Evolutionary conservation across 805 yeast genomes (phyloP).

Genomic region (Kluyveromyces nonfermentans): DNA sequence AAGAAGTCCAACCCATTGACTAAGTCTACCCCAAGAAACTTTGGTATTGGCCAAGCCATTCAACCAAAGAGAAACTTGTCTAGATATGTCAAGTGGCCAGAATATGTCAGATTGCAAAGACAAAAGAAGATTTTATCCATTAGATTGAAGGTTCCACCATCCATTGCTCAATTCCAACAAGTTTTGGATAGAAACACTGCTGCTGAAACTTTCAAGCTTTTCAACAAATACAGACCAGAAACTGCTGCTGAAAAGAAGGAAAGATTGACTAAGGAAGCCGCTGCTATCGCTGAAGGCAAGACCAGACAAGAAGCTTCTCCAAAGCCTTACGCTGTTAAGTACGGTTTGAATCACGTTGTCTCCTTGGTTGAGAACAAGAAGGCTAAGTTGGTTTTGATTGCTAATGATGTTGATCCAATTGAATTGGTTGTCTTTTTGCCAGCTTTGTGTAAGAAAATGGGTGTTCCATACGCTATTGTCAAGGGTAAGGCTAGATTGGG

Average conservation of each 20-base stretch:
- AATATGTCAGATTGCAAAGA: constrained; percentile 96
- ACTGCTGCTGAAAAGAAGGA: constrained; percentile 96
- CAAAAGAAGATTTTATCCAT: constrained; percentile 92
- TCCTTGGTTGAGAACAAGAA: constrained; percentile 96
- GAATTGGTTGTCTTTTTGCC: constrained; percentile 96
- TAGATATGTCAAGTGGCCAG: constrained; percentile 99
- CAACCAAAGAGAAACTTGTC: constrained; percentile 95
- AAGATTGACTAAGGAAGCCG: constrained; percentile 97
- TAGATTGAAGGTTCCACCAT: constrained; percentile 99
- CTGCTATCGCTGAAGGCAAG: constrained; percentile 97
- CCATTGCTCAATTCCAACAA: constrained; percentile 93
- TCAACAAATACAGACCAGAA: constrained; percentile 99
- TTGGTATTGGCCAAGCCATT: constrained; percentile 92
- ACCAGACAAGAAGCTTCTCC: constrained; percentile 92
- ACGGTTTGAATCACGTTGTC: constrained; percentile 98
- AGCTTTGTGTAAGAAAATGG: constrained; percentile 98
- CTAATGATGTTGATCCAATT: constrained; percentile 98
- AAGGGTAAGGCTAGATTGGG: constrained; percentile 99
- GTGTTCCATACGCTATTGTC: constrained; percentile 97
- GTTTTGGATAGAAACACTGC: constrained; percentile 99
- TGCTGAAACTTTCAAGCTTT: constrained; percentile 89
- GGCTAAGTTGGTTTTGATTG: constrained; percentile 93
- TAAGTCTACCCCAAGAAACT: constrained; percentile 84
- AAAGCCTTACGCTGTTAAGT: constrained; percentile 95
- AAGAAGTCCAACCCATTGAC: constrained; percentile 74